phyloP scores from a whole-genome alignment of 1,284 basidiomycete genomes.

The Pseudozyma pruni region DNA sequence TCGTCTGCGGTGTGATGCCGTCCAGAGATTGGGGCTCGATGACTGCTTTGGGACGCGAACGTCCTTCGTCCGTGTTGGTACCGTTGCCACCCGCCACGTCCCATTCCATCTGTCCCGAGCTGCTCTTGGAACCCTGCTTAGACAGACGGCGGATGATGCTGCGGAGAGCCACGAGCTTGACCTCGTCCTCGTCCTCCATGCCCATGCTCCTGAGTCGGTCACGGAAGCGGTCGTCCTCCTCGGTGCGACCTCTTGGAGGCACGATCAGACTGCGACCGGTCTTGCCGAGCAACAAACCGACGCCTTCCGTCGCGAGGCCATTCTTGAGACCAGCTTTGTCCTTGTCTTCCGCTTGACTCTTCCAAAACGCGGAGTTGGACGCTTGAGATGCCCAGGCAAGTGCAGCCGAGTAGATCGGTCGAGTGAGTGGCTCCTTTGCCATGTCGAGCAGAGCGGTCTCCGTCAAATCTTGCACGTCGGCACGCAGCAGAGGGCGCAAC shows the following conservation, averaged over 20 bases:
- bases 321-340: slow-evolving; percentile 49
- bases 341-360: slow-evolving; percentile 27
- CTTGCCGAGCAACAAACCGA: slow-evolving; percentile 50
- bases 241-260: slow-evolving; percentile 32
- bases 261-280: slow-evolving; percentile 27
- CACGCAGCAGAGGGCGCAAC: slow-evolving; percentile 83
- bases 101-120: slow-evolving; percentile 17
- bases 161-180: slow-evolving; percentile 82
- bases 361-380: slow-evolving; percentile 57
- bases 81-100: slow-evolving; percentile 6
- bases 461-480: slow-evolving; percentile 82
- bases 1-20: slow-evolving; percentile 89
- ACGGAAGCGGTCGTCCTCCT: slow-evolving; percentile 80
- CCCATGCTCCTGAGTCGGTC: slow-evolving; percentile 81
- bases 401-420: slow-evolving; percentile 80
- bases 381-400: slow-evolving; percentile 83
- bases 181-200: slow-evolving; percentile 81
- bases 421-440: slow-evolving; percentile 80
- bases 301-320: slow-evolving; percentile 49
- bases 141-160: slow-evolving; percentile 77
- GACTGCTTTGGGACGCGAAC: slow-evolving; percentile 65
- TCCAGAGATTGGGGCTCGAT: slow-evolving; percentile 76
- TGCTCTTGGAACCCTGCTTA: slow-evolving; percentile 46
- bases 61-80: slow-evolving; percentile 2
- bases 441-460: slow-evolving; percentile 79